These are phyloP conservation scores for Herpetospermum pedunculosum DNA, from an alignment of 306 rosid species.

Conservation along the genomic window DNA sequence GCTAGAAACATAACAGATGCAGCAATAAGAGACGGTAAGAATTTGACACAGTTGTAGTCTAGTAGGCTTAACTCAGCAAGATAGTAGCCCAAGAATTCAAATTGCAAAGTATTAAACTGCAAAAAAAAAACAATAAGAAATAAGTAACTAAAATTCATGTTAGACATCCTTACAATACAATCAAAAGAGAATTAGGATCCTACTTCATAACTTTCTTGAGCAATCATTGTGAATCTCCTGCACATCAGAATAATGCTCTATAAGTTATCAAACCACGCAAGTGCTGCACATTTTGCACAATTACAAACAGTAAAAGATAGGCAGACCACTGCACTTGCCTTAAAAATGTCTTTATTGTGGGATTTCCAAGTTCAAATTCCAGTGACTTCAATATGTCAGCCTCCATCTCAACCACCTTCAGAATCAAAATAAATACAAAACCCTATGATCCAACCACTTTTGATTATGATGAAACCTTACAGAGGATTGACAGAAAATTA, in stretches of 20 bases:
- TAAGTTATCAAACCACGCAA: neutral
- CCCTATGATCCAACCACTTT: neutral
- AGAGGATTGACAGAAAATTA: neutral
- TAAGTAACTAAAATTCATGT: neutral
- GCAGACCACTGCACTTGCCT: conserved; percentile 26
- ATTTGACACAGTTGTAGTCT: conserved; percentile 68
- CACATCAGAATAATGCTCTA: conserved; percentile 2
- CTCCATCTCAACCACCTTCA: conserved; percentile 70
- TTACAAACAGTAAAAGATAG: neutral
- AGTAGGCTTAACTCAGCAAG: conserved; percentile 80
- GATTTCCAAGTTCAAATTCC: conserved; percentile 81
- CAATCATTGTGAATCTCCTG: conserved; percentile 54
- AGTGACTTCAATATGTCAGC: conserved; percentile 59
- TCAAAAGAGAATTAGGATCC: neutral
- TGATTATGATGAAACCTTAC: neutral
- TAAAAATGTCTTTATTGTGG: conserved; percentile 60
- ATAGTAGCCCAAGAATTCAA: conserved; percentile 57
- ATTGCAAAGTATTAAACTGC: conserved; percentile 38
- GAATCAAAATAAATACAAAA: neutral
- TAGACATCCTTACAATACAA: neutral
- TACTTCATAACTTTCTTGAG: conserved; percentile 44
- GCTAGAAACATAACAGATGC: conserved; percentile 66
- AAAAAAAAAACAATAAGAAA: neutral
- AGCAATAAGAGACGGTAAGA: conserved; percentile 81
- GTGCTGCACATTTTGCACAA: neutral